Base-by-base conservation (phyloP, 768 basidiomycete species). In the Antrodiella citrinella region DNA sequence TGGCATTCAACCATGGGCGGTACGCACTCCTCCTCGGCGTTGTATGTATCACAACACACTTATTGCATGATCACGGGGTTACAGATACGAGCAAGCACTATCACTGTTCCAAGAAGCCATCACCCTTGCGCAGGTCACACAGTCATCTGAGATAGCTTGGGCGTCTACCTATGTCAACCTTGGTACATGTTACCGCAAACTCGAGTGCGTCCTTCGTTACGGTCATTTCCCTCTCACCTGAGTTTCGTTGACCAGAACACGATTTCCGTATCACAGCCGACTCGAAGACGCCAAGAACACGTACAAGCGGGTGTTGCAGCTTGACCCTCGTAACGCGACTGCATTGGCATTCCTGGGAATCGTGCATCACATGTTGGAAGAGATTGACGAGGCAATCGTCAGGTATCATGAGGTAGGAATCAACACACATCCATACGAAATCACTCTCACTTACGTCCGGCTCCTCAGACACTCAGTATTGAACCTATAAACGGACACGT, bases 271-370 rank as follows among this genome's bases (percentile, higher is more conserved):
- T n/a, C 18, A n/a, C 55, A 74, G 72, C 3, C 64, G 61, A 12
- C 61, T 67, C 11, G 76, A 81, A 25, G 81, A 86, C 47, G 91
- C 96, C 3, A 79, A 80, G 57, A 65, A 61, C 2, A 76, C 84
- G 24, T 98, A 95, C 62, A 74, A 78, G 55, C 80, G 79, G 48
- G 92, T 94, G 1, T 69, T 98, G 18, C 82, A 88, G 60, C 78
- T 97, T 26, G 91, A 97, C 57, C 83, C 92, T n/a, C 78, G 86
- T 25, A 81, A 87, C 53, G 74, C 87, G 1, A 75, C 81, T 10
- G 92, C 91, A 2, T 79, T 93, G 47, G 85, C 87, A 3, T 91
- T 89, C 60, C 72, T 97, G 0, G 96, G 92, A n/a, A 82, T 96
- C 64, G 83, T 95, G 2, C 73, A 85, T 57, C 92, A 96, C 57